Base-by-base conservation (phyloP, 495 filamentous ascomycete species). In the Penicillium flavigenum region DNA sequence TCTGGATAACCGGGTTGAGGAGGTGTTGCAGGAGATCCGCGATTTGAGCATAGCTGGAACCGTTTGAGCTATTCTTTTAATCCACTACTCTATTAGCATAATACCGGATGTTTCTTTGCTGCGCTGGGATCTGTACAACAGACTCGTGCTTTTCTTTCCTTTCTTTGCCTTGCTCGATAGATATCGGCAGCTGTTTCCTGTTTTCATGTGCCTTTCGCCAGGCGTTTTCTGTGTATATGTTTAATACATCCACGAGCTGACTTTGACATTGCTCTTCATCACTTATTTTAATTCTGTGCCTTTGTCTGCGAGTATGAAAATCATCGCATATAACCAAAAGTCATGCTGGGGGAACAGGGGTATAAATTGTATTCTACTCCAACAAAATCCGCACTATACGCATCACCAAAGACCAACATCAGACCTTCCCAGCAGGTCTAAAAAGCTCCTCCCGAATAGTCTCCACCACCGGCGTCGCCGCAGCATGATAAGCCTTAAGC, bases 1-100 rank as follows among this genome's bases (percentile, higher is more conserved):
- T 64, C 74, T 98, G 63, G 94, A 98, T 72, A 89, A 83, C 59
- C 76, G 90, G 61, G 94, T 98, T 38, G 94, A 98, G 78, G 88
- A 97, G 76, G 94, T 98, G 55, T 64, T 98, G 72, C 92, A 97
- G 70, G 91, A 98, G 79, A 98, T 98, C 74, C 80, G 94, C 65
- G 93, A 96, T 73, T 72, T 98, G 75, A 97, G 92, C 74, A 98
- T 98, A 81, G 87, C 88, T 26, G 88, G 88, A 47, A 87, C 85
- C 46, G 85, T 88, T 46, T 86, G 64, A 74, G 49, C 16, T 59
- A 45, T 24, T 61, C 51, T 24, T 47, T 48, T 56, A 57, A 57
- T 19, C 55, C 26, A 39, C 36, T 54, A 8, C 29, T 54, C 45
- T 38, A 32, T 45, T 41, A 46, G 45, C 41, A 36, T 45, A 55